phyloP scores from a whole-genome alignment of 2,329 filamentous ascomycete species.

The Fusarium sororula region DNA sequence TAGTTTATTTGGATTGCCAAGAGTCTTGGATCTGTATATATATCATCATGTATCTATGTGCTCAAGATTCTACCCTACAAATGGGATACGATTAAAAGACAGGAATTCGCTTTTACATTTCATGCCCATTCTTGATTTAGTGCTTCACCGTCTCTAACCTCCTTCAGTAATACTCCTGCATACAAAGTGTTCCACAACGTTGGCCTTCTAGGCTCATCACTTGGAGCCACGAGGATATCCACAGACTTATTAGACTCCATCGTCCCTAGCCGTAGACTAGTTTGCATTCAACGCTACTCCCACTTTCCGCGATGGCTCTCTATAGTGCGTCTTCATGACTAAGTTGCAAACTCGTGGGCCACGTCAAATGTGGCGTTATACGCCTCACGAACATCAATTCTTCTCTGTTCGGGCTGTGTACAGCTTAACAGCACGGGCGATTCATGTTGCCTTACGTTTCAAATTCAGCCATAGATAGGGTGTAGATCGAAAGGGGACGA shows the following conservation, averaged over 20 bases:
- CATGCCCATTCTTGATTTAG: neutral
- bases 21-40: conserved; percentile 21
- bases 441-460: neutral
- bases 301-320: neutral
- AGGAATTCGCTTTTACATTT: neutral
- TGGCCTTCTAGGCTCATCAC: neutral
- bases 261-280: neutral
- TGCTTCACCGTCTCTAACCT: neutral
- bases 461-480: neutral
- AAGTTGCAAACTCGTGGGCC: neutral
- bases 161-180: neutral
- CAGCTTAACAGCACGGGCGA: neutral
- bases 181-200: neutral
- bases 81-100: neutral
- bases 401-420: neutral
- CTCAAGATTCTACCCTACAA: conserved; percentile 5
- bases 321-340: neutral
- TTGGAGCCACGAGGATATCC: neutral
- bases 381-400: neutral
- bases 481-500: neutral
- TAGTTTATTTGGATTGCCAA: conserved; percentile 4
- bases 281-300: neutral
- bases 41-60: conserved; percentile 15
- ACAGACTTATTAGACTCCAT: neutral
- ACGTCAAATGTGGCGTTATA: neutral